phyloP scores from a whole-genome alignment of 371 early-diverging fungal genomes.

The Syncephalis fuscata region DNA sequence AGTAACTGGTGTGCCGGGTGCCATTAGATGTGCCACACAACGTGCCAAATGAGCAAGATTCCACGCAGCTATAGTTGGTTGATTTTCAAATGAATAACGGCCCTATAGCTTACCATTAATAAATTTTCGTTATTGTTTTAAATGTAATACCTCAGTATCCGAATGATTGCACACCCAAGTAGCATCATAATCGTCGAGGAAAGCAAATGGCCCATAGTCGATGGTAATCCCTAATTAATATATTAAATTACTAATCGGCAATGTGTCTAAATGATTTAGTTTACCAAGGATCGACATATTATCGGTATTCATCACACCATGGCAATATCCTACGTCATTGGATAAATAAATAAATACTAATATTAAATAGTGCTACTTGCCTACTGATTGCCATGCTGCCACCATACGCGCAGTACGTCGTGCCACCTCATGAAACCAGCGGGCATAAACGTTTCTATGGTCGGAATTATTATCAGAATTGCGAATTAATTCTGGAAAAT shows the following conservation, averaged over 20 bases:
- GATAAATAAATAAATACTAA: not conserved
- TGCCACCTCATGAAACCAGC: conserved; percentile 40
- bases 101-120: conserved; percentile 12
- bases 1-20: no score
- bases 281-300: conserved; percentile 65
- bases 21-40: conserved; percentile 19
- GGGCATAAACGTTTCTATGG: conserved; percentile 6
- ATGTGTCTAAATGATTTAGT: not conserved
- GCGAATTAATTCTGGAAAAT: conserved; percentile 6
- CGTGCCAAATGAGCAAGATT: conserved; percentile 54
- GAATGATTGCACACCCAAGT: conserved; percentile 58
- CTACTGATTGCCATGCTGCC: conserved; percentile 73
- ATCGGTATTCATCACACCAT: conserved; percentile 84
- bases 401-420: conserved; percentile 57
- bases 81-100: conserved; percentile 64
- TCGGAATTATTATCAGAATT: conserved; percentile 17
- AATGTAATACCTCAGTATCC: conserved; percentile 25
- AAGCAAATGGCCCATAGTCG: conserved; percentile 81
- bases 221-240: conserved; percentile 42
- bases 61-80: conserved; percentile 72
- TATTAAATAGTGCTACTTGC: conserved; percentile 6
- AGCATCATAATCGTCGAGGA: conserved; percentile 73
- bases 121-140: conserved; percentile 1
- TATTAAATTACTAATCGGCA: not conserved
- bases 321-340: conserved; percentile 73